Conservation (phyloP, 495 filamentous ascomycete genomes). For the Podospora pseudoanserina region DNA sequence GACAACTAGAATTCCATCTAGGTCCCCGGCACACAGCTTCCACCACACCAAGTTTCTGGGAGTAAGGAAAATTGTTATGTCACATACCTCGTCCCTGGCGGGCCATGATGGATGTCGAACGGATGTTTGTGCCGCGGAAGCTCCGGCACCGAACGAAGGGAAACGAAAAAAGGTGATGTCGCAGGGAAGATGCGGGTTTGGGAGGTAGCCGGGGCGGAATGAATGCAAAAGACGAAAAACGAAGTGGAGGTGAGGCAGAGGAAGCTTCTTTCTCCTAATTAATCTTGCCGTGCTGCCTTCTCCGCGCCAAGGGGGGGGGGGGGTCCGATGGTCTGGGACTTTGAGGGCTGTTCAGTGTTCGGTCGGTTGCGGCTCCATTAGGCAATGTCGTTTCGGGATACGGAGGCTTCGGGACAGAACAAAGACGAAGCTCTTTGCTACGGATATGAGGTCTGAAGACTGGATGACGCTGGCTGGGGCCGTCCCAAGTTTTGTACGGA, state of each 20-base stretch:
- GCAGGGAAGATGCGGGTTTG: neutral
- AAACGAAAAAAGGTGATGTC: neutral
- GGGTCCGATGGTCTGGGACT: neutral
- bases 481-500: neutral
- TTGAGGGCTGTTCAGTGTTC: neutral
- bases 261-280: slow-evolving; percentile 7
- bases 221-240: neutral
- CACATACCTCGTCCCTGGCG: slow-evolving; percentile 49
- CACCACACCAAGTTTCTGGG: neutral
- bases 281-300: neutral
- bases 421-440: neutral
- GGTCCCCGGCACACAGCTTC: neutral
- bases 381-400: slow-evolving; percentile 1
- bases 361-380: slow-evolving; percentile 4
- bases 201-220: neutral
- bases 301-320: neutral
- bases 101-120: slow-evolving; percentile 25
- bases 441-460: neutral
- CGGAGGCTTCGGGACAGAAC: slow-evolving; percentile 2
- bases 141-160: neutral
- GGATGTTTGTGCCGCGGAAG: neutral
- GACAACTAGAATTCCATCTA: neutral
- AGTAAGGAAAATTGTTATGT: slow-evolving; percentile 9
- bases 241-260: neutral
- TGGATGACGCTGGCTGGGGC: neutral